phyloP scores from a whole-genome alignment of 1,139 yeast species.

The Spencermartinsiella ligniputridi region DNA sequence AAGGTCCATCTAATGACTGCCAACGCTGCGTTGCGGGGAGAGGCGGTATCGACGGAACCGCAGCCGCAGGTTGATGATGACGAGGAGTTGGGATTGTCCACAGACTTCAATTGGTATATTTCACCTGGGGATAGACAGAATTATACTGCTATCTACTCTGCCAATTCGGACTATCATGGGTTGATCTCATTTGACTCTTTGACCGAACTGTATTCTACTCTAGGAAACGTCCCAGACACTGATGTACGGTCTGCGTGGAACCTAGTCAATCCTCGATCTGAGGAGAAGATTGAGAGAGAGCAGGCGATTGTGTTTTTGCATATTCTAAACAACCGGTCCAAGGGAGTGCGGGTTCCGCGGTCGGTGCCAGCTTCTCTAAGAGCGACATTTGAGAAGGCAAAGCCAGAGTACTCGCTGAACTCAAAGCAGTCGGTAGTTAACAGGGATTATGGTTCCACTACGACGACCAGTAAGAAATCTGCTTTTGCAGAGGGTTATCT shows the following conservation, averaged over 20 bases:
- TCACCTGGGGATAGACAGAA: constrained; percentile 78
- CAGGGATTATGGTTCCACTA: constrained; percentile 9
- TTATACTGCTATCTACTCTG: constrained; percentile 73
- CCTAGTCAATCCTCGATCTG: constrained; percentile 82
- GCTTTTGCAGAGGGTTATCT: constrained; percentile 47
- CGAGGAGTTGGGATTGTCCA: constrained; percentile 51
- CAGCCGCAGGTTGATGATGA: constrained; percentile 32
- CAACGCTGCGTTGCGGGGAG: constrained; percentile 51
- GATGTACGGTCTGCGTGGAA: constrained; percentile 96
- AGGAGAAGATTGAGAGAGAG: constrained; percentile 86
- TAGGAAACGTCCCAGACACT: constrained; percentile 69
- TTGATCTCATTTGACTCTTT: constrained; percentile 72
- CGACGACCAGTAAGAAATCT: constrained; percentile 34
- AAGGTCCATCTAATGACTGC: constrained; percentile 83
- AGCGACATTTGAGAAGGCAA: constrained; percentile 85
- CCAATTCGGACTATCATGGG: constrained; percentile 78
- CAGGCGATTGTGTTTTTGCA: constrained; percentile 87
- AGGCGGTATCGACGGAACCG: neutral
- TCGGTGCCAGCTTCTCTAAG: constrained; percentile 92
- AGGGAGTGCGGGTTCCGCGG: constrained; percentile 82
- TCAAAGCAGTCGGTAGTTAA: constrained; percentile 45
- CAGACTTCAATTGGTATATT: constrained; percentile 93
- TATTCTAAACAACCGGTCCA: constrained; percentile 83
- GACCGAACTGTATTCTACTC: constrained; percentile 60
- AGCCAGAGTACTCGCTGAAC: constrained; percentile 68